A percentile compares a stretch with the other conserved stretches of the same genome.
Evolutionary conservation across 768 basidiomycete genomes (phyloP).

Genomic region (Suillus plorans): DNA sequence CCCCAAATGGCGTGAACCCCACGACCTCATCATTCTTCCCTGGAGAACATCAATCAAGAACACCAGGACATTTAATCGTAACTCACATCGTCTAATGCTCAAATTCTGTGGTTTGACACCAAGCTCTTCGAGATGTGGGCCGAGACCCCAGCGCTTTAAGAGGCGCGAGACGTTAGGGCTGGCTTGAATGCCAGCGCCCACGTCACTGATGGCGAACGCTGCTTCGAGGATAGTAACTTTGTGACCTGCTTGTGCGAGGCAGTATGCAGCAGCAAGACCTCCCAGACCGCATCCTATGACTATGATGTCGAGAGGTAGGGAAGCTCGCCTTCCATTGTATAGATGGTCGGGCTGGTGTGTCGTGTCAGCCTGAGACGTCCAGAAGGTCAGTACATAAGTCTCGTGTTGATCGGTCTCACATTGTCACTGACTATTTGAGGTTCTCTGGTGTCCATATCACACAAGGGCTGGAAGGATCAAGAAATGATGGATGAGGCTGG

Average conservation of each 20-base stretch:
- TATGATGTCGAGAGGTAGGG: conserved; percentile 33
- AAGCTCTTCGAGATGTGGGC: conserved; percentile 36
- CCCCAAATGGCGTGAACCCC: conserved; percentile 37
- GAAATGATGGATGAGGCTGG: background rate
- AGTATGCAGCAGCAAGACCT: conserved; percentile 47
- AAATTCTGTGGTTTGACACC: conserved; percentile 41
- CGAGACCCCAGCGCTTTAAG: conserved; percentile 52
- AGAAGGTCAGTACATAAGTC: background rate
- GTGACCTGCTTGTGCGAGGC: conserved; percentile 48
- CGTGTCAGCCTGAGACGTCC: background rate
- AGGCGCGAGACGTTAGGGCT: conserved; percentile 43
- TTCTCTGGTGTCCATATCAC: background rate
- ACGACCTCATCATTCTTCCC: conserved; percentile 36
- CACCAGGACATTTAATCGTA: too few relatives aligned
- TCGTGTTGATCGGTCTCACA: background rate
- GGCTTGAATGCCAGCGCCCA: conserved; percentile 56
- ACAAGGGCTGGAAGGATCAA: background rate
- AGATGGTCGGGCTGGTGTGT: conserved; percentile 10
- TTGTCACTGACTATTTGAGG: background rate
- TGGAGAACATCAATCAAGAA: background rate
- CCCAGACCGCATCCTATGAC: conserved; percentile 54
- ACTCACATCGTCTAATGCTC: conserved; percentile 44
- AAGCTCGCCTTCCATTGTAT: conserved; percentile 25
- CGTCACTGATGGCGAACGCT: conserved; percentile 39
- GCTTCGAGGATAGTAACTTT: conserved; percentile 48